Percentiles rank a stretch among this genome's conserved stretches.
Conservation (phyloP, 129 eudicot genomes). For the Helichrysum umbraculigerum region DNA sequence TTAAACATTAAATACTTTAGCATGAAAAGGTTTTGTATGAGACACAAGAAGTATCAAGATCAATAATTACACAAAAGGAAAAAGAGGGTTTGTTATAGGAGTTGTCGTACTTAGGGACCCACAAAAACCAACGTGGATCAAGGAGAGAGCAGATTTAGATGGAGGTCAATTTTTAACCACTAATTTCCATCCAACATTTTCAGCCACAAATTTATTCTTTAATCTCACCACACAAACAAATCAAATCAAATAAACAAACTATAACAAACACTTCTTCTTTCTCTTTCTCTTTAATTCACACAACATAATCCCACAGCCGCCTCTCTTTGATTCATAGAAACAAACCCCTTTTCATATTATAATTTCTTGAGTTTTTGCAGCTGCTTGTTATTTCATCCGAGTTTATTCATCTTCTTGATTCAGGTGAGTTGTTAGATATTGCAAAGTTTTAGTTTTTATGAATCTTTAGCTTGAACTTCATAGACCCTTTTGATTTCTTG, state of each 20-base stretch:
- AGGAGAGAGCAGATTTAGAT: slow-evolving; percentile 34
- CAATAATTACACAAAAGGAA: too few relatives aligned
- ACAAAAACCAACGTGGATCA: slow-evolving; percentile 27
- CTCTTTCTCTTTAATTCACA: slow-evolving; percentile 10
- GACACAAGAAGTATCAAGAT: too few relatives aligned
- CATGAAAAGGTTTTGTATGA: too few relatives aligned
- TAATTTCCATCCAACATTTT: slow-evolving; percentile 23
- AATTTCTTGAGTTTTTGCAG: background rate
- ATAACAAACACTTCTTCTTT: background rate
- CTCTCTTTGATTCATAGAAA: background rate
- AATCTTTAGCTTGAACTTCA: background rate
- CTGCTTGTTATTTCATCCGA: background rate
- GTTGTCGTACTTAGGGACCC: slow-evolving; percentile 2
- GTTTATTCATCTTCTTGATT: background rate
- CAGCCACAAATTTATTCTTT: slow-evolving; percentile 35
- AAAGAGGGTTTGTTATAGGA: too few relatives aligned
- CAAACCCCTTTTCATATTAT: background rate
- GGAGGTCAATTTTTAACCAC: slow-evolving; percentile 27
- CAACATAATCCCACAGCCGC: background rate
- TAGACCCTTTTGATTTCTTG: slow-evolving; percentile 14
- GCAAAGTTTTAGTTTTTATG: background rate
- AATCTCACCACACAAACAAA: background rate
- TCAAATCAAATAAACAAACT: background rate
- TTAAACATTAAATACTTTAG: too few relatives aligned
- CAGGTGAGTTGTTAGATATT: background rate